phyloP scores from a whole-genome alignment of 805 yeast species.

The Schwanniomyces occidentalis region DNA sequence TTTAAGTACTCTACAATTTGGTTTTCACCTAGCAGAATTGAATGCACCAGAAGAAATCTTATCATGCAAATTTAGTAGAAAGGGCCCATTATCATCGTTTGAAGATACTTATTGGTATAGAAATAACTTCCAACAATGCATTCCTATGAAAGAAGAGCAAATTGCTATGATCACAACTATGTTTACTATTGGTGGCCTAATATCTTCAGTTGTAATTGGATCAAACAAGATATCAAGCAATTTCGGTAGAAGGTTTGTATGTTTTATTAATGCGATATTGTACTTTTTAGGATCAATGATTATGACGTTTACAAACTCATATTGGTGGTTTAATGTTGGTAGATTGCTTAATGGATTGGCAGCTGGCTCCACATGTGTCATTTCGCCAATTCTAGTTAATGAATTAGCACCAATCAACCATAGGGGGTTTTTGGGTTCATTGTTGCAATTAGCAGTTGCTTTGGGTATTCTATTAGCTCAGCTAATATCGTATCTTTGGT shows the following conservation, averaged over 20 bases:
- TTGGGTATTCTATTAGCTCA: constrained; percentile 39
- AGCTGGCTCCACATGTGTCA: constrained; percentile 40
- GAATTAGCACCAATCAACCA: constrained; percentile 42
- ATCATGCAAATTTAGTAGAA: constrained; percentile 22
- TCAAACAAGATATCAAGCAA: constrained; percentile 19
- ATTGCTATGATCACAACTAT: constrained; percentile 31
- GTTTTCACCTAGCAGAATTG: constrained; percentile 40
- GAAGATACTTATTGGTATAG: constrained; percentile 27
- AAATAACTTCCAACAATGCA: constrained; percentile 25
- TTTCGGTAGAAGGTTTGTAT: constrained; percentile 26
- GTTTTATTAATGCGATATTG: constrained; percentile 20
- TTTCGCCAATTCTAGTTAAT: constrained; percentile 41
- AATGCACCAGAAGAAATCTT: constrained; percentile 34
- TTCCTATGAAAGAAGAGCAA: constrained; percentile 22
- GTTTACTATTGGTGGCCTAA: constrained; percentile 39
- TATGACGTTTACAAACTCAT: constrained; percentile 25
- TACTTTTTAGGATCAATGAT: constrained; percentile 27
- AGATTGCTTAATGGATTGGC: constrained; percentile 38
- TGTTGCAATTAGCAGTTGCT: constrained; percentile 40
- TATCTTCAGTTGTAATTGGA: constrained; percentile 30
- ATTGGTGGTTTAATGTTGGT: constrained; percentile 25
- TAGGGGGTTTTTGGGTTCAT: constrained; percentile 42
- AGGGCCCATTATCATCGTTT: constrained; percentile 21
- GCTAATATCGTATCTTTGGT: constrained; percentile 29
- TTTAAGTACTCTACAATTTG: constrained; percentile 39